Evolutionary conservation across 164 flowering plant genomes (phyloP), one percentile per base, ranked within the genome.

Genomic region (Litsea cubeba): DNA sequence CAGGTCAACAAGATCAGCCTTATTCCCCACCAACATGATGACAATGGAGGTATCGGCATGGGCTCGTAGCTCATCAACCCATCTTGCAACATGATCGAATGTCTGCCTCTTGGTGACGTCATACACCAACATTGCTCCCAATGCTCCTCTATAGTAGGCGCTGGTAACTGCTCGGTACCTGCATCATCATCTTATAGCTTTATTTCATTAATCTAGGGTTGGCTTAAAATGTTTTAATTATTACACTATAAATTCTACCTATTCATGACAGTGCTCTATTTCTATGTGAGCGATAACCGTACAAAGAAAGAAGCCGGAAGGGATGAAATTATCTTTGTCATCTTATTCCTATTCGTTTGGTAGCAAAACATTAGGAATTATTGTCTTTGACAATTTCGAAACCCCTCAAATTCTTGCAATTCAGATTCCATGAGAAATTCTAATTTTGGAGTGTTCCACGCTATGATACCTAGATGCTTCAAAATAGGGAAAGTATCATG

Each of bases 121-220:
- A 76, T 88, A 90, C 8, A 90, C 94, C 58, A 90, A 68, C 88
- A 90, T 83, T 0, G 94, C 92, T 40, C 94, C 94, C 8, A 88
- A 67, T n/a, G 94, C 91, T 0, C 94, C 94, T 71, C 94, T 84
- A 76, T 88, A 90, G 81, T 90, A 90, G 3, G 94, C 91, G 76
- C 94, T 90, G 3, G 94, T 90, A 11, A 90, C 92, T 25, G 92
- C 94, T 69, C 94, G 71, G 76, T 87, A 90, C 82, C 94, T 90
- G 25, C 49, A 22, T 1, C 6, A 26, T 32, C 12, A 50, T 24
- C 32, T n/a, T 23, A 63, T 24, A 63, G 15, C 66, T 25, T 54
- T 20, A 14, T 54, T 20, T 54, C 17, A 17, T 15, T 20, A 54
- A 54, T 15, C 1, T 54, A 2, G 18, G 60, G 1, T 15, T 54